A percentile compares a stretch with the other conserved stretches of the same genome.
Conservation (phyloP, 768 basidiomycete genomes). For the Royoungia palumana region DNA sequence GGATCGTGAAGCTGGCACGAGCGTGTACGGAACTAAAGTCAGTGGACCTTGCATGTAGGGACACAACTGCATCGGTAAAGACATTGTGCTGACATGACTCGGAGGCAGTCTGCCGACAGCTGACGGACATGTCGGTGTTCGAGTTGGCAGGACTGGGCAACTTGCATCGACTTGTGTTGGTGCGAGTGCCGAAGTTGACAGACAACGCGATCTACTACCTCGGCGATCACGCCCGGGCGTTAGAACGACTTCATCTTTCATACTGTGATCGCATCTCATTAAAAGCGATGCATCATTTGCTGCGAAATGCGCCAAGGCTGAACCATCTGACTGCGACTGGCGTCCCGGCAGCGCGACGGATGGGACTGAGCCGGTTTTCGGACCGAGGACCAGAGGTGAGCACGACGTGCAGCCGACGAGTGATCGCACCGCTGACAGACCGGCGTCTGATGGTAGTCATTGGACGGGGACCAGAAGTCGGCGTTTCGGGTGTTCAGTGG, state of each 20-base stretch:
- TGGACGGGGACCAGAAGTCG: conserved; percentile 61
- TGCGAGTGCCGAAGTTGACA: conserved; percentile 78
- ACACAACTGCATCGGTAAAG: conserved; percentile 1
- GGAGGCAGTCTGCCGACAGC: conserved; percentile 63
- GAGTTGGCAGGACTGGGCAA: conserved; percentile 70
- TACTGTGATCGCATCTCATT: conserved; percentile 83
- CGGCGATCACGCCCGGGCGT: conserved; percentile 61
- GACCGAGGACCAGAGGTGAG: conserved; percentile 63
- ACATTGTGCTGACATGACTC: conserved; percentile 11
- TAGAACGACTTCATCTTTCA: conserved; percentile 83
- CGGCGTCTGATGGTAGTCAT: conserved; percentile 41
- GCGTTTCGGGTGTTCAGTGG: conserved; percentile 82
- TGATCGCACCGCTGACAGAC: conserved; percentile 2
- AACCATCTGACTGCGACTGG: conserved; percentile 80
- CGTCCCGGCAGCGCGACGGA: conserved; percentile 65
- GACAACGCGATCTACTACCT: conserved; percentile 80
- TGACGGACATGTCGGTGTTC: conserved; percentile 83
- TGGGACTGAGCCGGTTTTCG: conserved; percentile 74
- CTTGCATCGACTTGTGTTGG: conserved; percentile 74
- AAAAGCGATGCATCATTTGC: conserved; percentile 66
- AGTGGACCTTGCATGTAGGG: conserved; percentile 84
- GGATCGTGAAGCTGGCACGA: conserved; percentile 63
- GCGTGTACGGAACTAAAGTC: conserved; percentile 72
- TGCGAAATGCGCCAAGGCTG: conserved; percentile 56
- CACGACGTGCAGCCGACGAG: not conserved